phyloP scores from a whole-genome alignment of 2,329 filamentous ascomycete genomes.

The Xylaria sp. region DNA sequence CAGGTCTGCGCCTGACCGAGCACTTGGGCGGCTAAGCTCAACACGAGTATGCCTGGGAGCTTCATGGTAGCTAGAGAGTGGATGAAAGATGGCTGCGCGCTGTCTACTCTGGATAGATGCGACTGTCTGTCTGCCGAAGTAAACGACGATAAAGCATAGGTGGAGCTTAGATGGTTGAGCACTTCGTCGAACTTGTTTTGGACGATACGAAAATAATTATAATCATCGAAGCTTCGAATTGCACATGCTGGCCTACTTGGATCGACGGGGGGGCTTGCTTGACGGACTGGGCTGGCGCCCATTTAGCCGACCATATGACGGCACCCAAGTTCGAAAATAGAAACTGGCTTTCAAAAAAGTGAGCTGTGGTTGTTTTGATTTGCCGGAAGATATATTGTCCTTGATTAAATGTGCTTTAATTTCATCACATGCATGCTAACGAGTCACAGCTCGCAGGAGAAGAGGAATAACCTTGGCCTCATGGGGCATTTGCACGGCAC shows the following conservation, averaged over 20 bases:
- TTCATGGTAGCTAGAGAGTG: slow-evolving; percentile 29
- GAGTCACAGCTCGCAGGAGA: background rate
- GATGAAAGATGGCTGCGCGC: background rate
- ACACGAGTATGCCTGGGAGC: slow-evolving; percentile 29
- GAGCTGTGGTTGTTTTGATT: background rate
- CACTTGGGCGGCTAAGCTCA: slow-evolving; percentile 33
- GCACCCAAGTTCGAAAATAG: slow-evolving; percentile 22
- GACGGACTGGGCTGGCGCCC: background rate
- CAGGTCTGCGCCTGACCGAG: slow-evolving; percentile 42
- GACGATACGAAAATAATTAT: slow-evolving; percentile 27
- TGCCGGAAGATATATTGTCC: slow-evolving; percentile 15
- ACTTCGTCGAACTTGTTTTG: background rate
- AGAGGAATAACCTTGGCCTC: background rate
- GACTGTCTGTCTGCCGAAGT: slow-evolving; percentile 7
- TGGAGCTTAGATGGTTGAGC: slow-evolving; percentile 10
- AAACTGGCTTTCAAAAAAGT: background rate
- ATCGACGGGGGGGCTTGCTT: background rate
- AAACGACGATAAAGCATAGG: slow-evolving; percentile 9
- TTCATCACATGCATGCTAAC: background rate
- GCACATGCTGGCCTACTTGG: slow-evolving; percentile 6
- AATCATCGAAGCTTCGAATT: slow-evolving; percentile 14
- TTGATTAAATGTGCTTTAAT: slow-evolving; percentile 5
- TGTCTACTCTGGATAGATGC: background rate
- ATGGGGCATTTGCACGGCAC: background rate
- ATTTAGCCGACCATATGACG: slow-evolving; percentile 24